phyloP scores from a whole-genome alignment of 192 early-diverging fungal genomes.

The Dispira parvispora region DNA sequence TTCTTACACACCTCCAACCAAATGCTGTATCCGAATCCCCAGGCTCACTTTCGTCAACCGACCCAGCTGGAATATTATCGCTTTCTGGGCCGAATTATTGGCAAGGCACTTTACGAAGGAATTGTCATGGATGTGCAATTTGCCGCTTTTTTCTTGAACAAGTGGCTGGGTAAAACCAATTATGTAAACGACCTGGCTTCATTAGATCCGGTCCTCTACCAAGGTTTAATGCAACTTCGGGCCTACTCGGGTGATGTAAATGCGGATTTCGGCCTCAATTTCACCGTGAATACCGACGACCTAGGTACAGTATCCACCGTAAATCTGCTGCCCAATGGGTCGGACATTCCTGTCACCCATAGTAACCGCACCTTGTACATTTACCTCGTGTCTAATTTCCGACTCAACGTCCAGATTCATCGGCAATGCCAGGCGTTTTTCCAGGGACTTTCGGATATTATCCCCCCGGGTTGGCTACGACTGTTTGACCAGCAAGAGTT shows the following conservation, averaged over 20 bases:
- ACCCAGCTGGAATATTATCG: slow-evolving; percentile 41
- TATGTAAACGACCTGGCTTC: slow-evolving; percentile 69
- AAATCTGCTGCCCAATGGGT: slow-evolving; percentile 64
- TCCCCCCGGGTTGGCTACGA: slow-evolving; percentile 71
- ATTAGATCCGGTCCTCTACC: slow-evolving; percentile 61
- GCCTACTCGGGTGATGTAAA: slow-evolving; percentile 53
- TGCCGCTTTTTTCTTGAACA: slow-evolving; percentile 67
- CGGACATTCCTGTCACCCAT: slow-evolving; percentile 59
- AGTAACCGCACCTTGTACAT: slow-evolving; percentile 80
- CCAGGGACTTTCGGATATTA: slow-evolving; percentile 60
- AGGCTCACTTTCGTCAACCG: slow-evolving; percentile 21
- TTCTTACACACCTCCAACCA: slow-evolving; percentile 51
- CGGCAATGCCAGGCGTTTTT: slow-evolving; percentile 71
- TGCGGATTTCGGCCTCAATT: slow-evolving; percentile 44
- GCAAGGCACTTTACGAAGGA: slow-evolving; percentile 78
- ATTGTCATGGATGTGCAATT: slow-evolving; percentile 66
- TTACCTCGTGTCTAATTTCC: slow-evolving; percentile 72
- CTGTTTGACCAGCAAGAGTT: slow-evolving; percentile 88
- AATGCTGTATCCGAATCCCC: slow-evolving; percentile 56
- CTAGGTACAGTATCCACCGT: slow-evolving; percentile 19
- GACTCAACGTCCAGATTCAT: slow-evolving; percentile 66
- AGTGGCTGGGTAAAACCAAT: slow-evolving; percentile 44
- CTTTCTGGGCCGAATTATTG: slow-evolving; percentile 65
- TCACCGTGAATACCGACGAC: slow-evolving; percentile 42
- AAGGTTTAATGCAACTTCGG: slow-evolving; percentile 52